These are phyloP conservation scores for Salvia miltiorrhiza DNA, from an alignment of 257 asterid species.

Conservation along the genomic window DNA sequence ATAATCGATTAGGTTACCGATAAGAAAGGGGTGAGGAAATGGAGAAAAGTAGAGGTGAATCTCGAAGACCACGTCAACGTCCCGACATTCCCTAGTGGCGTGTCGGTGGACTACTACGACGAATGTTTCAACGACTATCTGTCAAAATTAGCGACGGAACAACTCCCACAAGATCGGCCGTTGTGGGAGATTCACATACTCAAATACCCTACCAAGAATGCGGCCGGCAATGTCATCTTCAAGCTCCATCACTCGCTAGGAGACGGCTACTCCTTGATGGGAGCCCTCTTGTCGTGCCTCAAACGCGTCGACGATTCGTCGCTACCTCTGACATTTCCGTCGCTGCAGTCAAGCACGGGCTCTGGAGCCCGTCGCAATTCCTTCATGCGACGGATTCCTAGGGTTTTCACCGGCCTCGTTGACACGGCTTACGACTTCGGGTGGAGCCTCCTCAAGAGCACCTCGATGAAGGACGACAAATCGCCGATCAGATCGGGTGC, in stretches of 20 bases:
- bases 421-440: conserved; percentile 41
- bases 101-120: conserved; percentile 37
- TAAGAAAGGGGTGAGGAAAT: conserved; percentile 32
- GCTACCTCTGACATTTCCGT: conserved; percentile 38
- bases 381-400: conserved; percentile 1
- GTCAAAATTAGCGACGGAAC: conserved; percentile 29
- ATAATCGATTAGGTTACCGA: conserved; percentile 23
- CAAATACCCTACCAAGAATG: conserved; percentile 40
- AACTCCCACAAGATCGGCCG: conserved; percentile 30
- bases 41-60: conserved; percentile 50
- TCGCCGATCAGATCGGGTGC: conserved; percentile 46
- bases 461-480: conserved; percentile 27
- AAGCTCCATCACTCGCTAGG: conserved; percentile 53
- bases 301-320: conserved; percentile 40
- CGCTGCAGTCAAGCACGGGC: not conserved
- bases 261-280: conserved; percentile 57
- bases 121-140: conserved; percentile 39
- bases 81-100: conserved; percentile 31
- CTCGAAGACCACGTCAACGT: conserved; percentile 31
- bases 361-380: not conserved
- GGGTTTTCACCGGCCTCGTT: conserved; percentile 15
- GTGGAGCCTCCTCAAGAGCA: conserved; percentile 33
- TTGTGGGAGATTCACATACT: conserved; percentile 51
- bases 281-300: conserved; percentile 52
- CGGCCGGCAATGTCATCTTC: conserved; percentile 35